Conservation (phyloP, 139 green algal species). For the Tetratostichococcus sp. region DNA sequence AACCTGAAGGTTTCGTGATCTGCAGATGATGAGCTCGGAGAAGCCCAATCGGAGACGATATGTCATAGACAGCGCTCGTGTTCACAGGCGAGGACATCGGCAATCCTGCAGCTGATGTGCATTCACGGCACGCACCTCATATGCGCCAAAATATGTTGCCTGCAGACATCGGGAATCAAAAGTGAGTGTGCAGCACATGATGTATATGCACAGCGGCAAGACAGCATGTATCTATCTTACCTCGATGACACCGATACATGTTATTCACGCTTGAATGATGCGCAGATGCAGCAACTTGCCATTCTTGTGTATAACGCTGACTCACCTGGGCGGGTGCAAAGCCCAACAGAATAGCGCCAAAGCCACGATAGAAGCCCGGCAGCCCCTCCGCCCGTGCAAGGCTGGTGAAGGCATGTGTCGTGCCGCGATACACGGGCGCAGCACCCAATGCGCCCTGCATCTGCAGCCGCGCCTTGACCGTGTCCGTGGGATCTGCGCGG, state of each 20-base stretch:
- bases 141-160: neutral
- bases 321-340: conserved; percentile 58
- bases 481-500: conserved; percentile 60
- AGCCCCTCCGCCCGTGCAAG: conserved; percentile 33
- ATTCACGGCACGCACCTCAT: neutral
- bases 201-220: no score
- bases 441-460: conserved; percentile 40
- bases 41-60: no score
- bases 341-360: conserved; percentile 51
- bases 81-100: no score
- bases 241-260: no score
- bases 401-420: neutral
- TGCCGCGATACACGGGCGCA: neutral
- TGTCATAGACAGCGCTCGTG: no score
- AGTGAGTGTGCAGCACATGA: neutral
- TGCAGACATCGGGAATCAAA: neutral
- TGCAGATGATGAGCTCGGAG: no score
- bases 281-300: no score
- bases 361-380: conserved; percentile 63
- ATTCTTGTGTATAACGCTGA: no score
- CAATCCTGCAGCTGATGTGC: no score
- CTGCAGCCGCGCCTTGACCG: conserved; percentile 69
- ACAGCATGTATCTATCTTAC: no score
- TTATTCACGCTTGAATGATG: no score
- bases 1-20: no score